Evolutionary conservation across 768 basidiomycete genomes (phyloP).

Genomic region (Xerocomellus dryophilus): DNA sequence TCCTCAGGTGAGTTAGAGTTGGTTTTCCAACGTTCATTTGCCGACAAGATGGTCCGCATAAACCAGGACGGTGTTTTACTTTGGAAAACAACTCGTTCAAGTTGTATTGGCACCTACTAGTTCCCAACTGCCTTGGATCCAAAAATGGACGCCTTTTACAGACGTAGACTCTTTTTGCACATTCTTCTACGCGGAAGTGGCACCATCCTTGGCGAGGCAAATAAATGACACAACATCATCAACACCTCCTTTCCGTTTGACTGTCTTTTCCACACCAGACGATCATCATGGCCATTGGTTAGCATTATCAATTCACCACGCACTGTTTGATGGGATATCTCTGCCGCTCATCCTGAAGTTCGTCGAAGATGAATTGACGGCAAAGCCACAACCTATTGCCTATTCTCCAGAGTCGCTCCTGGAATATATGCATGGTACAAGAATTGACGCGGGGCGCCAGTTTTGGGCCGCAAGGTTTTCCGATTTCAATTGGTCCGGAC

Average conservation of each 20-base stretch:
- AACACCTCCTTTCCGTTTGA: constrained; percentile 17
- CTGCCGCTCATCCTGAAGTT: constrained; percentile 29
- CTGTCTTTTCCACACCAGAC: constrained; percentile 6
- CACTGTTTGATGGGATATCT: constrained; percentile 34
- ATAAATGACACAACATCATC: constrained; percentile 23
- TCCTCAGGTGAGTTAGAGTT: constrained; percentile 24
- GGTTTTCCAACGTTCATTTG: neutral
- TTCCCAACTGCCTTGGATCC: constrained; percentile 16
- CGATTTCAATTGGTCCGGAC: constrained; percentile 19
- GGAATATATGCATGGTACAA: constrained; percentile 20
- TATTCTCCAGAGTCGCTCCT: constrained; percentile 19
- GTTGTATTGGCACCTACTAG: constrained; percentile 22
- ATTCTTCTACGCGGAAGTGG: constrained; percentile 23
- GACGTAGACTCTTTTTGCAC: constrained; percentile 17
- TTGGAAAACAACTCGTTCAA: constrained; percentile 28
- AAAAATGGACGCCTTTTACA: constrained; percentile 5
- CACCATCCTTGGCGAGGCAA: constrained; percentile 19
- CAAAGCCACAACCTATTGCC: constrained; percentile 4
- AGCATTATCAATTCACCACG: constrained; percentile 34
- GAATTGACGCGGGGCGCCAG: constrained; percentile 10
- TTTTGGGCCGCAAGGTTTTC: constrained; percentile 28
- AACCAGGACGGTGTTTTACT: constrained; percentile 33
- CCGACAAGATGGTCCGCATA: neutral
- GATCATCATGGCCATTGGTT: constrained; percentile 4
- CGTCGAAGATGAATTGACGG: constrained; percentile 23